A percentile compares a stretch with the other conserved stretches of the same genome.
Conservation (phyloP, 2,329 filamentous ascomycete genomes). For the Paecilomyces sp. region DNA sequence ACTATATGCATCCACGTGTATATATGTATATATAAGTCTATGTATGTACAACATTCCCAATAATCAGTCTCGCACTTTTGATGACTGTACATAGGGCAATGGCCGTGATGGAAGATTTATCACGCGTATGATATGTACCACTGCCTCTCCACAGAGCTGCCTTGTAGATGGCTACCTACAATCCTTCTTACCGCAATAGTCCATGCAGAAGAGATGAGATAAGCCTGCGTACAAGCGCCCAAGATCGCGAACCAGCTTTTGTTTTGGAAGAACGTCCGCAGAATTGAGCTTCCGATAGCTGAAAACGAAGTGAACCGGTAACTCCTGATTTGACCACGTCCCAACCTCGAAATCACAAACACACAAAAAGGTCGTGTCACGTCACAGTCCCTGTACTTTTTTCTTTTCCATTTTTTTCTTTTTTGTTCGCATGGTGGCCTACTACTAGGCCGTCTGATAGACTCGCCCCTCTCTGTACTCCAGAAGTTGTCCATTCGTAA, state of each 20-base stretch:
- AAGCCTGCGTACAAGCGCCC: background rate
- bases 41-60: background rate
- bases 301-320: background rate
- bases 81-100: background rate
- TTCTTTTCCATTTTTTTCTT: background rate
- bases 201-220: background rate
- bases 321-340: background rate
- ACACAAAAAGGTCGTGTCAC: slow-evolving; percentile 1
- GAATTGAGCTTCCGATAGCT: background rate
- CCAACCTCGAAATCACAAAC: background rate
- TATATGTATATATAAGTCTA: background rate
- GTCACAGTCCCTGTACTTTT: background rate
- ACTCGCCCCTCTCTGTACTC: background rate
- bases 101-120: background rate
- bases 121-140: background rate
- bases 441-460: background rate
- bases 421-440: background rate
- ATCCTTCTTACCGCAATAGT: background rate
- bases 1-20: background rate
- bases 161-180: background rate
- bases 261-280: background rate
- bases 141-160: background rate
- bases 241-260: background rate
- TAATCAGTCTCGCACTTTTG: background rate
- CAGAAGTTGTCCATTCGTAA: background rate